Evolutionary conservation across 164 flowering plant genomes (phyloP), one percentile per base, ranked within the genome.

Genomic region (Aristolochia contorta): DNA sequence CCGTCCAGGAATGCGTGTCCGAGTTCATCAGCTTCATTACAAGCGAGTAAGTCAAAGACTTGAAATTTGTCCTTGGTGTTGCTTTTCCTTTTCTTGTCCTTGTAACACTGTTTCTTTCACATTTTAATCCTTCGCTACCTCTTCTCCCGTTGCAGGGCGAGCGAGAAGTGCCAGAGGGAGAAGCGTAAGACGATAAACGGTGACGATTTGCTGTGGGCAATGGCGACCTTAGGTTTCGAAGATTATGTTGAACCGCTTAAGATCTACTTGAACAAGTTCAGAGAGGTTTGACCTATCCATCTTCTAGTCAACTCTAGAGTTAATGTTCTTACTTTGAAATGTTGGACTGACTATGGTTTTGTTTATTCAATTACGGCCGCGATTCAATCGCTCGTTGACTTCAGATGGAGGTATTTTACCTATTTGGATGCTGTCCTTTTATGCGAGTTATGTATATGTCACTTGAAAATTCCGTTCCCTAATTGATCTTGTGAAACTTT

Each of bases 141-240:
- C 12, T 32, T 37, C 43, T 58, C 10, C 19, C 25, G 32, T n/a
- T 30, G 43, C 49, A 85, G 92, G 75, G 92, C 92, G 25, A 86
- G 92, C 57, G 89, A 82, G 65, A 86, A 86, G 70, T 86, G 93
- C 61, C 87, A 82, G 77, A 78, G 71, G 59, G 89, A 86, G 76
- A 84, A 86, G 75, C 69, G 93, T 48, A 84, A 84, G 84, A 86
- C 89, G 2, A 79, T 84, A 16, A 84, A 82, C 76, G 93, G 93
- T 0, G 89, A 84, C 65, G 93, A 84, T 79, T 72, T 86, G 71
- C 63, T 86, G 20, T 84, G 87, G 89, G 89, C 89, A 16, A 84
- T 86, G 93, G 78, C 84, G 1, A 84, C 93, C 1, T 54, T 84
- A 52, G 93, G 89, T 30, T 86, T 86, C 71, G 87, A 86, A 56